Evolutionary conservation across 805 yeast genomes (phyloP).

Genomic region (Pichia pseudocactophila): DNA sequence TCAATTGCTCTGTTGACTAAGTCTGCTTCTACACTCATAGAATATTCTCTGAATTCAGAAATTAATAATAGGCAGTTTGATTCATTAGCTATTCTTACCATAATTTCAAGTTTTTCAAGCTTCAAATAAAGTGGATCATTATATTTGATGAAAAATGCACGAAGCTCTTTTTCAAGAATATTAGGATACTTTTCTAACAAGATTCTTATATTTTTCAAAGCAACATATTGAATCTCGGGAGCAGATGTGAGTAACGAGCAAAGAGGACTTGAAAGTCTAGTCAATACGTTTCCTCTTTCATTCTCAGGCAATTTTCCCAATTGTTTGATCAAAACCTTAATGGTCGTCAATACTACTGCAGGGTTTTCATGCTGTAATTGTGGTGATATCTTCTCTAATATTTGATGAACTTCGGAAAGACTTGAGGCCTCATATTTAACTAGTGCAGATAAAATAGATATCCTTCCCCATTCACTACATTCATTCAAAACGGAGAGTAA

Average conservation of each 20-base stretch:
- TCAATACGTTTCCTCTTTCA: constrained; percentile 39
- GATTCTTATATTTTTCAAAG: constrained; percentile 82
- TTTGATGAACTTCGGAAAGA: constrained; percentile 65
- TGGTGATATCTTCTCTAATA: constrained; percentile 83
- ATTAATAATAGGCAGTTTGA: constrained; percentile 49
- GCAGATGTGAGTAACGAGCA: constrained; percentile 82
- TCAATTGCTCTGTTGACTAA: constrained; percentile 59
- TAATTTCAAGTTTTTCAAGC: constrained; percentile 65
- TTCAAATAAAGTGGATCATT: constrained; percentile 75
- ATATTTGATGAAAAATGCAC: constrained; percentile 85
- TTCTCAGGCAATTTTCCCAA: constrained; percentile 36
- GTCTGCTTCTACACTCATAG: constrained; percentile 78
- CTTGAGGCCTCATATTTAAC: constrained; percentile 56
- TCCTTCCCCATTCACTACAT: constrained; percentile 99
- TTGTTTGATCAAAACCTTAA: constrained; percentile 72
- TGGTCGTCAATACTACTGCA: constrained; percentile 80
- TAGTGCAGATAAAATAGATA: constrained; percentile 75
- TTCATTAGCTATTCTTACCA: constrained; percentile 59
- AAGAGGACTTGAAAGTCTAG: constrained; percentile 74
- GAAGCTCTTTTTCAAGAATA: constrained; percentile 64
- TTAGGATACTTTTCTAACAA: constrained; percentile 83
- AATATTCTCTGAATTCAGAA: constrained; percentile 68
- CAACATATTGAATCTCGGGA: constrained; percentile 92
- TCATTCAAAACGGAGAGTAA: constrained; percentile 82
- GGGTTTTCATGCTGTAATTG: constrained; percentile 97